Conservation (phyloP, 805 yeast genomes). For the Candida dajiaensis region DNA sequence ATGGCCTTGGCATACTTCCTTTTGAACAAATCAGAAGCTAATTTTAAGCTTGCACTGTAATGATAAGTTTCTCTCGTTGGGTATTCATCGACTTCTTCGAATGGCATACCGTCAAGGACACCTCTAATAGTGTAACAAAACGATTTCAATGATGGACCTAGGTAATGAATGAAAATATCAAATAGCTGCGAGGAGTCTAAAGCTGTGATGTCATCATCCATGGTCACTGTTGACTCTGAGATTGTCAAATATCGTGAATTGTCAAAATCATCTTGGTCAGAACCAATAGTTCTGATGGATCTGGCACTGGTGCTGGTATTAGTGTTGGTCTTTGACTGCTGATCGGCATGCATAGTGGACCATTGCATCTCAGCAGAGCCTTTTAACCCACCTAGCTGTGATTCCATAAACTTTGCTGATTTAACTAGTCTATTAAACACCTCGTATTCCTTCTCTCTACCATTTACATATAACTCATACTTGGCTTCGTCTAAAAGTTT, state of each 20-base stretch:
- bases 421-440: constrained; percentile 41
- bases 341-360: constrained; percentile 37
- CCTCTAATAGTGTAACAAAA: constrained; percentile 58
- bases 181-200: constrained; percentile 40
- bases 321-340: not conserved
- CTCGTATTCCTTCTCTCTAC: constrained; percentile 49
- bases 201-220: constrained; percentile 14
- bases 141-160: constrained; percentile 70
- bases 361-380: constrained; percentile 66
- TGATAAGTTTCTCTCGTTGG: constrained; percentile 36
- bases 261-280: not conserved
- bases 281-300: constrained; percentile 6
- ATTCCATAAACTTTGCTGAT: constrained; percentile 44
- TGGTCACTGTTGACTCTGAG: constrained; percentile 7
- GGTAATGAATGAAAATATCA: constrained; percentile 56
- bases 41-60: constrained; percentile 39
- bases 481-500: constrained; percentile 49
- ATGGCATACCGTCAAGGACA: constrained; percentile 55
- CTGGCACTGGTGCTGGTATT: not conserved
- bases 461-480: constrained; percentile 50
- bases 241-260: not conserved
- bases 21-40: constrained; percentile 52
- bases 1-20: constrained; percentile 53
- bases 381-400: constrained; percentile 60
- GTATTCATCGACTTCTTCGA: constrained; percentile 31